phyloP scores from a whole-genome alignment of 352 stramenopile species.

The Globisporangium okanoganense region DNA sequence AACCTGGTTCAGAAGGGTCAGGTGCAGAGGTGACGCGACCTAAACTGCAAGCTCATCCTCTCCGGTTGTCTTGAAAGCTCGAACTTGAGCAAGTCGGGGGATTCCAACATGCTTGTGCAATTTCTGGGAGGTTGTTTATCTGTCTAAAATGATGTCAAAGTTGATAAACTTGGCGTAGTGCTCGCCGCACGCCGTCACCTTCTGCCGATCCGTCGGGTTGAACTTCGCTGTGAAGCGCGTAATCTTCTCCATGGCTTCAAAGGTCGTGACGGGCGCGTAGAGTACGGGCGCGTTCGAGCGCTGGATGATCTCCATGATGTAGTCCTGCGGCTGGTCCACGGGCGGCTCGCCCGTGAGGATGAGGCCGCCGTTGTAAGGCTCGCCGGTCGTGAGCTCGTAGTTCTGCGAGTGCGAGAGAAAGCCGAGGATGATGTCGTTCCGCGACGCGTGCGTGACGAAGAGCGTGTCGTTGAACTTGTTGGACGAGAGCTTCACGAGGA shows the following conservation, averaged over 20 bases:
- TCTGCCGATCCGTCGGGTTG: slow-evolving; percentile 74
- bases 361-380: slow-evolving; percentile 78
- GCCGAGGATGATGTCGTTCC: slow-evolving; percentile 89
- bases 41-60: too few species aligned
- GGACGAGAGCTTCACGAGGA: slow-evolving; percentile 78
- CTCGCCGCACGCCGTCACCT: slow-evolving; percentile 74
- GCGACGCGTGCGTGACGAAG: slow-evolving; percentile 88
- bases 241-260: slow-evolving; percentile 81
- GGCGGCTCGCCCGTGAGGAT: slow-evolving; percentile 84
- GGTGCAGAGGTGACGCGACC: too few species aligned
- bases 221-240: slow-evolving; percentile 87
- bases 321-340: slow-evolving; percentile 67
- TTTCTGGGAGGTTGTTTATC: too few species aligned
- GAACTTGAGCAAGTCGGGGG: too few species aligned
- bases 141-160: slow-evolving; percentile 70
- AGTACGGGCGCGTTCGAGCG: slow-evolving; percentile 58
- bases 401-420: slow-evolving; percentile 81
- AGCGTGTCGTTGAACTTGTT: slow-evolving; percentile 74
- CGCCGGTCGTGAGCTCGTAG: slow-evolving; percentile 61
- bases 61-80: too few species aligned
- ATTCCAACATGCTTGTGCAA: too few species aligned
- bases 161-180: slow-evolving; percentile 85
- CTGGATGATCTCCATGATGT: slow-evolving; percentile 75
- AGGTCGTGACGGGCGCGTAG: slow-evolving; percentile 76
- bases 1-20: too few species aligned